phyloP scores from a whole-genome alignment of 805 yeast species.

The Saccharomycodes ludwigii region DNA sequence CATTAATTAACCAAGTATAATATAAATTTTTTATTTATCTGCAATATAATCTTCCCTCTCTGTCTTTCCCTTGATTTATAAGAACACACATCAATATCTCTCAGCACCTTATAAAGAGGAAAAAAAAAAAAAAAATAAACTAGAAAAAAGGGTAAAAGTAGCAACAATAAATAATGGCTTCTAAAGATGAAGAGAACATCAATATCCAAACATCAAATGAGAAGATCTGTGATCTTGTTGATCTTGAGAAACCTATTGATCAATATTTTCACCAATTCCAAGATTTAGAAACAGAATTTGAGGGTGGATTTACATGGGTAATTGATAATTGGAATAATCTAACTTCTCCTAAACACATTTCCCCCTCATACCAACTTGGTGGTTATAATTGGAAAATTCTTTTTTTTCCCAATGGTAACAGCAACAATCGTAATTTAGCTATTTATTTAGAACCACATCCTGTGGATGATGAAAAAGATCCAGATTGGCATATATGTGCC shows the following conservation, averaged over 20 bases:
- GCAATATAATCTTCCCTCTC: too few species aligned
- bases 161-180: not conserved
- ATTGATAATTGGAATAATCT: conserved; percentile 36
- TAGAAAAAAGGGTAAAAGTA: too few species aligned
- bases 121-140: too few species aligned
- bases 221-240: conserved; percentile 1
- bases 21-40: too few species aligned
- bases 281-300: conserved; percentile 14
- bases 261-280: conserved; percentile 12
- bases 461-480: conserved; percentile 19
- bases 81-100: too few species aligned
- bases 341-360: conserved; percentile 15
- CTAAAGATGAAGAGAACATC: not conserved
- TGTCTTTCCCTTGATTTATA: too few species aligned
- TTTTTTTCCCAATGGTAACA: conserved; percentile 66
- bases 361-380: conserved; percentile 44
- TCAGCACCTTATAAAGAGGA: too few species aligned
- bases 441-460: conserved; percentile 68
- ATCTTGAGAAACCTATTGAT: conserved; percentile 4
- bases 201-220: too few species aligned
- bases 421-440: conserved; percentile 43
- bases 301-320: conserved; percentile 37
- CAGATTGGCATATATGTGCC: conserved; percentile 80
- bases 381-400: conserved; percentile 57
- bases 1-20: too few species aligned